Base-by-base conservation (phyloP, 1,284 basidiomycete species). In the Moesziomyces sp. region DNA sequence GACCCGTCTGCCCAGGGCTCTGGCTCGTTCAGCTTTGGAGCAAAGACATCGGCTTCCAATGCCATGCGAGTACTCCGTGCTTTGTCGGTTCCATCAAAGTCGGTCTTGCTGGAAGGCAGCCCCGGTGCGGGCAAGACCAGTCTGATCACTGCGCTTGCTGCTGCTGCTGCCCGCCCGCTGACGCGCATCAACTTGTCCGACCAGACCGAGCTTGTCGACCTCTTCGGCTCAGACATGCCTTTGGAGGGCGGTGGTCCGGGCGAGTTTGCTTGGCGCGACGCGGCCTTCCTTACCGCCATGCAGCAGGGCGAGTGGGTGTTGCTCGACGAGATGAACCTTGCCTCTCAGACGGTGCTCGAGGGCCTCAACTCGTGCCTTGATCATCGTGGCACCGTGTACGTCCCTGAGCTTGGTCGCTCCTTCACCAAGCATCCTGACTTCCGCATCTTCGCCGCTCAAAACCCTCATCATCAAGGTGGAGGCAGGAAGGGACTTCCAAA, bases 71-170 rank as follows among this genome's bases (percentile, higher is more conserved):
- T 99, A 4, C 86, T 95, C 19, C 89, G 97, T 59, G 97, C 94
- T 7, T 92, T 92, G 68, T 94, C 97, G 83, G 88, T 99, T 0
- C 85, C 87, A 8, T 53, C 58, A 16, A 99, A 98, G 84, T 93
- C 97, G 0, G 92, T 99, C 55, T 87, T 99, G 30, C 88, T 99
- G 3, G 97, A 99, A 84, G 97, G 97, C 2, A 97, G 94, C 83
- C 97, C 97, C 5, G 97, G 97, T 3, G 97, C 99, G n/a, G 97
- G 97, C 6, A 99, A 99, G 86, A 99, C 97, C 0, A 97, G 93
- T 83, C 88, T 99, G 5, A 88, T 99, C 58, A 88, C 91, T 16
- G 95, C 97, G 5, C 87, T 99, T 3, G 94, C 95, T 19, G 90
- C 90, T 63, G 86, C 92, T 9, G 88, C 91, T 21, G 92, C 93